A percentile compares a stretch with the other conserved stretches of the same genome.
Evolutionary conservation across 148 eudicot species (phyloP).

Genomic region (Rhododendron kiyosumense): DNA sequence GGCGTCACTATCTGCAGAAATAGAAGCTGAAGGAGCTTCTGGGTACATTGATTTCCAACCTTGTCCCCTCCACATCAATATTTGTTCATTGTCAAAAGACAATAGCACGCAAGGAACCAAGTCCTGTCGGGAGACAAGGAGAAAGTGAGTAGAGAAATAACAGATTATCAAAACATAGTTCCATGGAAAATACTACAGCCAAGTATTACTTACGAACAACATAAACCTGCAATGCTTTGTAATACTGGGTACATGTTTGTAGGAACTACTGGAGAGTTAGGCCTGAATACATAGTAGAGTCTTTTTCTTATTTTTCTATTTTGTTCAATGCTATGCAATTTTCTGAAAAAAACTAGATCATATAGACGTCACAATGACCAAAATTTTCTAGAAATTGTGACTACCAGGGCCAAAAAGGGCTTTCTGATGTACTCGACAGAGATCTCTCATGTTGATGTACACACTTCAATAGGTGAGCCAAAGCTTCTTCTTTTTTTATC

Average conservation of each 20-base stretch:
- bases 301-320: background rate
- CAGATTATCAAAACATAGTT: background rate
- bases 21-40: conserved; percentile 21
- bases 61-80: conserved; percentile 94
- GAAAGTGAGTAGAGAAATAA: background rate
- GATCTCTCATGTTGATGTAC: background rate
- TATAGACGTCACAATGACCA: background rate
- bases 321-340: background rate
- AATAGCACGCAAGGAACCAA: conserved; percentile 85
- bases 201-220: background rate
- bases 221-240: background rate
- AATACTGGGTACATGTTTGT: background rate
- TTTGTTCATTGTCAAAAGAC: conserved; percentile 88
- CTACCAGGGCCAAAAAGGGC: background rate
- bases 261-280: background rate
- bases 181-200: background rate
- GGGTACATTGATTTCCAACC: conserved; percentile 82
- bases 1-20: conserved; percentile 4
- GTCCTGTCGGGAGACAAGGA: conserved; percentile 42
- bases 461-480: background rate
- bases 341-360: background rate
- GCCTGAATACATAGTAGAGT: background rate
- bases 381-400: background rate
- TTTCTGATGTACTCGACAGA: background rate
- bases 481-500: no score